Evolutionary conservation across 1,284 basidiomycete species (phyloP).

Genomic region (Sanghuangporus weigelae): DNA sequence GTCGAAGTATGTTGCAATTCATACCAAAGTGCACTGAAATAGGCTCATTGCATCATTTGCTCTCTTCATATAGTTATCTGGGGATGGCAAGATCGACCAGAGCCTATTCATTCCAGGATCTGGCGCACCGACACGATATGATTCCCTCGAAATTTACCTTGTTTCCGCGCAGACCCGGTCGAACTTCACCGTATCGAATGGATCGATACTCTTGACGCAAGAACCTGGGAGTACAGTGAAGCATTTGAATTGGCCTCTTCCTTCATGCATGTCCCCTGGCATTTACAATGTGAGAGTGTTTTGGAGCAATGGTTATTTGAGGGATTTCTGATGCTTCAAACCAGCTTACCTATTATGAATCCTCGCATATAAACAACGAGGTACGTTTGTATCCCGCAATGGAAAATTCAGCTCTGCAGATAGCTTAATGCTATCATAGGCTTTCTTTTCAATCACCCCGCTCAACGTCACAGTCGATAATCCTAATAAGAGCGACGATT

Average conservation of each 20-base stretch:
- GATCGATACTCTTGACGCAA: slow-evolving; percentile 34
- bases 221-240: slow-evolving; percentile 44
- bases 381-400: not conserved
- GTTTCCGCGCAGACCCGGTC: slow-evolving; percentile 36
- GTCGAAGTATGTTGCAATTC: slow-evolving; percentile 33
- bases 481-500: slow-evolving; percentile 15
- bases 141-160: slow-evolving; percentile 43
- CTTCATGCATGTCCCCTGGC: slow-evolving; percentile 40
- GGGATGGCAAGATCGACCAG: slow-evolving; percentile 37
- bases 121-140: slow-evolving; percentile 33
- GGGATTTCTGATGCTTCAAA: not conserved
- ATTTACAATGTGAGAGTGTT: slow-evolving; percentile 40
- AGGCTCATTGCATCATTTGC: not conserved
- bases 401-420: too few species aligned
- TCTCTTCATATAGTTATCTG: slow-evolving; percentile 34
- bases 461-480: slow-evolving; percentile 39
- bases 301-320: not conserved
- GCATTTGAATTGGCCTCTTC: slow-evolving; percentile 41
- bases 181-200: slow-evolving; percentile 44
- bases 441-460: slow-evolving; percentile 40
- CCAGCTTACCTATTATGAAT: slow-evolving; percentile 48
- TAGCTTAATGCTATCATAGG: not conserved
- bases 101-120: slow-evolving; percentile 34
- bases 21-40: not conserved
- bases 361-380: slow-evolving; percentile 33